Conservation (phyloP, 2,329 filamentous ascomycete species). For the Trichoderma endophyticum region DNA sequence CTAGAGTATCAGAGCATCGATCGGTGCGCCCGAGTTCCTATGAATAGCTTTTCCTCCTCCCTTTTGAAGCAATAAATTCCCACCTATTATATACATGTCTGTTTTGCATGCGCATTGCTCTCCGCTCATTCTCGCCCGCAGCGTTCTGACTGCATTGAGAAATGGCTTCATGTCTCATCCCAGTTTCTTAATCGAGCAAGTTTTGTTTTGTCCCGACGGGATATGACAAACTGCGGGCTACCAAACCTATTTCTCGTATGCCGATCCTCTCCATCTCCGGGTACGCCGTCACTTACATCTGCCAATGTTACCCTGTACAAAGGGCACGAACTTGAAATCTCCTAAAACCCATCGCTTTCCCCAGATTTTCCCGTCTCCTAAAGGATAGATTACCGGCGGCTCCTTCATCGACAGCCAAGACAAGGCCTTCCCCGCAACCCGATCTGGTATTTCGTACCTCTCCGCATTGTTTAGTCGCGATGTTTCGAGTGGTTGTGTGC, state of each 20-base stretch:
- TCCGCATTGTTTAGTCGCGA: background rate
- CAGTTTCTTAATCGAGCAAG: background rate
- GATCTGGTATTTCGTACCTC: background rate
- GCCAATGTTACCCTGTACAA: background rate
- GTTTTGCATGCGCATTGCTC: background rate
- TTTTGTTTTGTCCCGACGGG: background rate
- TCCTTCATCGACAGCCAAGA: background rate
- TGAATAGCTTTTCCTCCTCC: background rate
- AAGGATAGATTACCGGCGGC: conserved; percentile 6
- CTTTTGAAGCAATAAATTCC: background rate
- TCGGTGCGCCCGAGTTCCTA: background rate
- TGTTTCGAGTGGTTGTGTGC: background rate
- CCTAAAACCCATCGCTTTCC: background rate
- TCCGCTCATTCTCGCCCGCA: background rate
- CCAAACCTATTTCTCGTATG: background rate
- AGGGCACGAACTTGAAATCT: background rate
- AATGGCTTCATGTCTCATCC: background rate
- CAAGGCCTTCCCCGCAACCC: conserved; percentile 8
- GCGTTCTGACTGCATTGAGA: background rate
- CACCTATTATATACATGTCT: background rate
- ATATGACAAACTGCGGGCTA: background rate
- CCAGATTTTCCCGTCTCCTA: conserved; percentile 11
- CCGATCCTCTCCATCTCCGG: background rate
- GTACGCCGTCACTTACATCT: background rate
- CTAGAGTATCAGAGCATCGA: background rate